phyloP scores from a whole-genome alignment of 2,329 filamentous ascomycete species.

The Phoma sp. region DNA sequence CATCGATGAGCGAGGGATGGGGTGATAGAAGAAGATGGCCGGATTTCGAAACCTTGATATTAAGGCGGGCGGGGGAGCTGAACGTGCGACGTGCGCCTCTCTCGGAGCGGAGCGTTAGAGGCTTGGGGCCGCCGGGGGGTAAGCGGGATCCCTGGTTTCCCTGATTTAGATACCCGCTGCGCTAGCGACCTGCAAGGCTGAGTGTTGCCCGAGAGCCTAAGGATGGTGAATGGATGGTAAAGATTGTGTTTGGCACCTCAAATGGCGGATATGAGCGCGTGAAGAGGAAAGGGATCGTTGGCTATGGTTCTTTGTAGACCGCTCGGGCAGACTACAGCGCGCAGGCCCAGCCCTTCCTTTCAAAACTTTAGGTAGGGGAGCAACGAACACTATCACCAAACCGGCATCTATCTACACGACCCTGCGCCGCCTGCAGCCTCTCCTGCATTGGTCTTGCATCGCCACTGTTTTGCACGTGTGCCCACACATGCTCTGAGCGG shows the following conservation, averaged over 20 bases:
- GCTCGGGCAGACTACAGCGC: too few species aligned
- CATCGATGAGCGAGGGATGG: constrained; percentile 35
- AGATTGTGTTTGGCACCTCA: neutral
- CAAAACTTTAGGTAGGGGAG: constrained; percentile 6
- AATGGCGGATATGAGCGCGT: neutral
- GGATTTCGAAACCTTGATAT: constrained; percentile 27
- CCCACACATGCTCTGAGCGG: neutral
- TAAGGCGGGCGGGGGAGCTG: constrained; percentile 18
- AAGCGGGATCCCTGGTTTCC: constrained; percentile 9
- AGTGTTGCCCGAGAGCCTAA: neutral
- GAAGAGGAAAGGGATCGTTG: neutral
- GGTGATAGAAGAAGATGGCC: constrained; percentile 19
- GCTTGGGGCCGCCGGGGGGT: constrained; percentile 20
- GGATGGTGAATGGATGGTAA: neutral
- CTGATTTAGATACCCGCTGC: constrained; percentile 16
- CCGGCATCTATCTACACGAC: constrained; percentile 5
- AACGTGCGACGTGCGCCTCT: constrained; percentile 19
- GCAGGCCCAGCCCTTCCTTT: constrained; percentile 2
- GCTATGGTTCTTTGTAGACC: constrained; percentile 4
- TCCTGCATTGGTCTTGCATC: constrained; percentile 10
- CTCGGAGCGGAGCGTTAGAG: constrained; percentile 17
- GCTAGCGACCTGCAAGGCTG: constrained; percentile 16
- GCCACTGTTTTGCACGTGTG: constrained; percentile 4
- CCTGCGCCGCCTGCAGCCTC: constrained; percentile 12
- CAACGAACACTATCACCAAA: constrained; percentile 1